phyloP scores from a whole-genome alignment of 306 rosid genomes.

The Corylus americana region DNA sequence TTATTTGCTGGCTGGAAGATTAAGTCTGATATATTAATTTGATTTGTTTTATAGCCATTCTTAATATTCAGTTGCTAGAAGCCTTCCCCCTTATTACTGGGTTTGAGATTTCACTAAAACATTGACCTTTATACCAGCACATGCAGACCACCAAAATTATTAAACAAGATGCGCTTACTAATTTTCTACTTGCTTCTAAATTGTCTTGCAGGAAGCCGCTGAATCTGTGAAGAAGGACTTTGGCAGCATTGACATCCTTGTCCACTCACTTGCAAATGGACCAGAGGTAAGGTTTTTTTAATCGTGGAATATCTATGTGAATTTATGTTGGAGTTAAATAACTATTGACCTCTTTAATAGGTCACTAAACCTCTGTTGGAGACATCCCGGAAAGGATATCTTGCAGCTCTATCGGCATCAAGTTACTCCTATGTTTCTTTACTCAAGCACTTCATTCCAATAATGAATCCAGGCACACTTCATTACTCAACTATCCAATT shows the following conservation, averaged over 20 bases:
- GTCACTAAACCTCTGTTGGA: slow-evolving; percentile 89
- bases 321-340: slow-evolving; percentile 15
- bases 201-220: slow-evolving; percentile 77
- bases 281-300: slow-evolving; percentile 76
- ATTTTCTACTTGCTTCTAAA: slow-evolving; percentile 16
- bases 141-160: not conserved
- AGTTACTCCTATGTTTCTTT: slow-evolving; percentile 92
- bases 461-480: slow-evolving; percentile 75
- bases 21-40: not conserved
- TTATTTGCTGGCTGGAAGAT: not conserved
- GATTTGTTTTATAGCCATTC: not conserved
- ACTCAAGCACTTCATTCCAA: slow-evolving; percentile 89
- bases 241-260: slow-evolving; percentile 96
- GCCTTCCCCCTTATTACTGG: not conserved
- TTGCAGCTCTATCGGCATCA: slow-evolving; percentile 95
- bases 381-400: slow-evolving; percentile 96
- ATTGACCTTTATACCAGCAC: not conserved
- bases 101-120: not conserved
- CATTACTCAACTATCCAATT: not conserved
- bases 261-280: slow-evolving; percentile 99
- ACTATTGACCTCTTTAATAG: slow-evolving; percentile 41
- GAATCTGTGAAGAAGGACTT: slow-evolving; percentile 86
- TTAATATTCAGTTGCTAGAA: not conserved
- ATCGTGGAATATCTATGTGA: not conserved
- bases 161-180: slow-evolving; percentile 1